Evolutionary conservation across 768 basidiomycete genomes (phyloP).

Genomic region (Tylopilus plumbeoviolaceoides): DNA sequence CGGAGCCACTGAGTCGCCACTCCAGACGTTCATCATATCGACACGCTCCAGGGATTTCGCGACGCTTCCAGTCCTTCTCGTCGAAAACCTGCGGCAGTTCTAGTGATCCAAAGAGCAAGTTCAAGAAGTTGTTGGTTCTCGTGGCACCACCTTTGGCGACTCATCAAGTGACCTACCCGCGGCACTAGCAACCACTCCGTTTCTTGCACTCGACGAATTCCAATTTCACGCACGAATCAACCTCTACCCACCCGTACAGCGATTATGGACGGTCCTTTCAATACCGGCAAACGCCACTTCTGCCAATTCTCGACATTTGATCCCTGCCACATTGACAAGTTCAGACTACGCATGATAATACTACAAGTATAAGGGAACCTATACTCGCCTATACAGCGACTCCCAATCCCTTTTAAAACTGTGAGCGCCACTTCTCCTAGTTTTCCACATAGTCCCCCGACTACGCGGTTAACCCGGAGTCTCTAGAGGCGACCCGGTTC

Average conservation of each 20-base stretch:
- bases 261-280: too few relatives aligned
- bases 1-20: not conserved
- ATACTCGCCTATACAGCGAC: constrained; percentile 9
- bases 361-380: not conserved
- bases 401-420: not conserved
- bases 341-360: too few relatives aligned
- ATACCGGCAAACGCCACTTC: too few relatives aligned
- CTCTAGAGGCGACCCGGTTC: not conserved
- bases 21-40: not conserved
- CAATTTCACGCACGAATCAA: not conserved
- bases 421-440: constrained; percentile 3
- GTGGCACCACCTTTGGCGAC: not conserved
- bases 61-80: not conserved
- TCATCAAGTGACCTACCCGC: not conserved
- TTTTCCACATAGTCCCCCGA: not conserved
- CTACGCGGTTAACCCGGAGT: not conserved
- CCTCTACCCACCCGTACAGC: too few relatives aligned
- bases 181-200: not conserved
- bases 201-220: not conserved
- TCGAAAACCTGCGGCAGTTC: too few relatives aligned
- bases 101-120: too few relatives aligned
- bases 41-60: not conserved
- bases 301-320: too few relatives aligned
- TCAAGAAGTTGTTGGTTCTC: not conserved
- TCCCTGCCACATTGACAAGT: too few relatives aligned